Base-by-base conservation (phyloP, 768 basidiomycete species). In the Agaricus sinodeliciosus region DNA sequence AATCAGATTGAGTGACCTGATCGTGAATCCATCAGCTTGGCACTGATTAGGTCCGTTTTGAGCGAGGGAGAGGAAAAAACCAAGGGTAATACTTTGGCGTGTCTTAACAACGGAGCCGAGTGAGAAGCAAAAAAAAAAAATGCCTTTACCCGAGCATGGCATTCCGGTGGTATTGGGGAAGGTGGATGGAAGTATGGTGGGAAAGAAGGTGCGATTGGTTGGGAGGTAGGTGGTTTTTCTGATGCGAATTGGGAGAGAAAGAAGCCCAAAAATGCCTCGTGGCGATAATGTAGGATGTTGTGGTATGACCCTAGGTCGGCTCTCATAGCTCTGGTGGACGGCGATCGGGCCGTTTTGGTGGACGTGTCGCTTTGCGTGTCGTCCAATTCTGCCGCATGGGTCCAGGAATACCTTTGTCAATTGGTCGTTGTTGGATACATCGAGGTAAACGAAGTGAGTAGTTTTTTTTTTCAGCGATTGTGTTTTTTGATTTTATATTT, bases 351-450 rank as follows among this genome's bases (percentile, higher is more conserved):
- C 31, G 60, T 87, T 44, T 67, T 84, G 9, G 77, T 86, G 7
- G 83, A 87, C 60, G 73, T 73, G 8, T 69, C 74, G 42, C 69
- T 82, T 11, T 80, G 79, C 53, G 55, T 85, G 35, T 72, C 74
- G 59, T 58, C 65, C 0, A 59, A 62, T 57, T 65, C 69, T 25
- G 48, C 58, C 11, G 50, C 56, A 28, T 87, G 85, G 85, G 69
- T 76, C 22, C 67, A 71, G 39, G 81, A 87, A 58, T 72, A 68
- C 19, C 70, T 80, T 56, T 64, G 70, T 56, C 71, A 70, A 35
- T 67, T 84, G 35, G 77, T 79, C 68, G 75, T 74, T 18, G 64
- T 85, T 39, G 85, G 85, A 35, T 72, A 81, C 61, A 65, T 87
- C 47, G 85, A 87, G 60, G 62, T 60, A 28, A 62, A 67, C 55